A percentile compares a stretch with the other conserved stretches of the same genome.
phyloP scores from a whole-genome alignment of 208 protist genomes.

The Borovskyia barvae region DNA sequence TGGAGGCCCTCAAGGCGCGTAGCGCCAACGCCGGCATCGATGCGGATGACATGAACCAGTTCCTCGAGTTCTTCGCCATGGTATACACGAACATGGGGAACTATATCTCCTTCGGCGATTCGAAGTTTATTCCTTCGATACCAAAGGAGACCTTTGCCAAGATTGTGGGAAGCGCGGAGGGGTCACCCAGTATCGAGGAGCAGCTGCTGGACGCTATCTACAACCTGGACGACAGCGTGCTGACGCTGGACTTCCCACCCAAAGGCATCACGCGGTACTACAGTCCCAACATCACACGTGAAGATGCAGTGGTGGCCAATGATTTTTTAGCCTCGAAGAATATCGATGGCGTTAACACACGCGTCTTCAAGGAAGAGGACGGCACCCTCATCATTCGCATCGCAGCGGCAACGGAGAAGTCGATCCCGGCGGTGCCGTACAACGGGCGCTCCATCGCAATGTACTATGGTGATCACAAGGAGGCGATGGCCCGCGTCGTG shows the following conservation, averaged over 20 bases:
- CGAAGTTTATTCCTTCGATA: conserved; percentile 87
- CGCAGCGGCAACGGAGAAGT: conserved; percentile 36
- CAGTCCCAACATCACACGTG: conserved; percentile 60
- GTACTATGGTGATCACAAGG: conserved; percentile 76
- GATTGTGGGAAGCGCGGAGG: conserved; percentile 36
- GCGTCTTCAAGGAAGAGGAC: conserved; percentile 66
- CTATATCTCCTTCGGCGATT: conserved; percentile 93
- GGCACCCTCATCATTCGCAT: conserved; percentile 47
- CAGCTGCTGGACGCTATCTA: conserved; percentile 65
- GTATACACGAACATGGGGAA: conserved; percentile 94
- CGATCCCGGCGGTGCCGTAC: conserved; percentile 39
- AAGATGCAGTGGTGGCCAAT: conserved; percentile 73
- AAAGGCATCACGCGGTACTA: conserved; percentile 86
- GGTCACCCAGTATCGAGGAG: conserved; percentile 12
- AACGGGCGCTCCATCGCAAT: conserved; percentile 56
- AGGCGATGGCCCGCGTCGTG: conserved; percentile 66
- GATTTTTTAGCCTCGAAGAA: conserved; percentile 58
- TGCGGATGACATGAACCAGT: conserved; percentile 46
- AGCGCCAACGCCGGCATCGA: conserved; percentile 19
- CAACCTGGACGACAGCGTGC: conserved; percentile 36
- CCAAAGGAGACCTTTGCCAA: conserved; percentile 43
- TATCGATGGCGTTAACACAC: conserved; percentile 79
- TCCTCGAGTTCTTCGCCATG: conserved; percentile 77
- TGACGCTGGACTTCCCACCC: conserved; percentile 70
- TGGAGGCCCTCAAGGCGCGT: conserved; percentile 20